These are phyloP conservation scores for Mycena maculata DNA, from an alignment of 768 basidiomycete genomes.

Conservation along the genomic window DNA sequence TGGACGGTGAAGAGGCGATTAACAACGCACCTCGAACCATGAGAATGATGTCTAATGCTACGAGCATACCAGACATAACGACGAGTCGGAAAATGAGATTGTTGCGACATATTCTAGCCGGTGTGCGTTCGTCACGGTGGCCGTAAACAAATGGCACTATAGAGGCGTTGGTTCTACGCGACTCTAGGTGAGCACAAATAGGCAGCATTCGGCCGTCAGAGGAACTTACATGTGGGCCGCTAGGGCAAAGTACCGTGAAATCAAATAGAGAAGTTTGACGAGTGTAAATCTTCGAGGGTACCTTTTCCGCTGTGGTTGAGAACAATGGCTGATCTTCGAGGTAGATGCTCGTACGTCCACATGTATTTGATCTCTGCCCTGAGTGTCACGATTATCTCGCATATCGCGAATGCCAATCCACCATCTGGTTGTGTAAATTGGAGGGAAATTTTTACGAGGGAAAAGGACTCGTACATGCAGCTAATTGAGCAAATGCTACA, in stretches of 20 bases:
- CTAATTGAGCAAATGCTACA: too few species aligned
- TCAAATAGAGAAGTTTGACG: not conserved
- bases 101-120: not conserved
- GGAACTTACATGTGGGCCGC: constrained; percentile 2
- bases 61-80: constrained; percentile 3
- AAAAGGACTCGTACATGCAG: too few species aligned
- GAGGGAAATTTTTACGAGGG: not conserved
- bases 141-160: not conserved
- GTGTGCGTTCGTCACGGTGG: not conserved
- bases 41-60: constrained; percentile 5
- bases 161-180: constrained; percentile 1
- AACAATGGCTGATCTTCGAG: not conserved
- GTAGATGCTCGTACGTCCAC: not conserved
- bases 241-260: constrained; percentile 12
- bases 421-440: not conserved
- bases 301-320: not conserved
- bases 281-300: not conserved
- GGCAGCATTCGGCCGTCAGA: too few species aligned
- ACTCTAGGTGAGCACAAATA: not conserved
- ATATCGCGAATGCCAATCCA: constrained; percentile 5
- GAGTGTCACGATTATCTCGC: constrained; percentile 2
- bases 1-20: not conserved
- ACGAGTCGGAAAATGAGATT: constrained; percentile 1
- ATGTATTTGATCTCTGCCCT: constrained; percentile 3
- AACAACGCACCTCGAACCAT: constrained; percentile 12